These are phyloP conservation scores for Aspergillus fumigatus DNA, from an alignment of 2,329 filamentous ascomycete genomes.

Conservation along the genomic window DNA sequence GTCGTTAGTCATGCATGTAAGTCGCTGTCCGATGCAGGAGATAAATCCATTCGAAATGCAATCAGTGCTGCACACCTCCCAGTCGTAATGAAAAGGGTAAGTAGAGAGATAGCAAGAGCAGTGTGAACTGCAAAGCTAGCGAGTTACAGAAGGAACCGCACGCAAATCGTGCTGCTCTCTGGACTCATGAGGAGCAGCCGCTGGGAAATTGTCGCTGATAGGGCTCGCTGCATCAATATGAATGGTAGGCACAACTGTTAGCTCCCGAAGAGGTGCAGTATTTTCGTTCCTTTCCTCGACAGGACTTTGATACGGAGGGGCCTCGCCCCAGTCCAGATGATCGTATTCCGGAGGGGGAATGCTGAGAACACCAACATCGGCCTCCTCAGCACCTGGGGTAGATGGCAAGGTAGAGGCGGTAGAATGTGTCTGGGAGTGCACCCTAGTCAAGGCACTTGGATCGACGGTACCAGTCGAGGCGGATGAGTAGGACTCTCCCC, in stretches of 20 bases:
- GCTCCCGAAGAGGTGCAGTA: slow-evolving; percentile 13
- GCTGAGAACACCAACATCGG: slow-evolving; percentile 33
- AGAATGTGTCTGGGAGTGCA: slow-evolving; percentile 24
- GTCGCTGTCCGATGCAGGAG: not conserved
- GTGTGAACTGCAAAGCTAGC: not conserved
- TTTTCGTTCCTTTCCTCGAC: slow-evolving; percentile 12
- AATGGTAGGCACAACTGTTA: slow-evolving; percentile 28
- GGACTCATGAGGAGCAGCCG: not conserved
- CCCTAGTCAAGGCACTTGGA: slow-evolving; percentile 21
- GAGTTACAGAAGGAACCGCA: not conserved
- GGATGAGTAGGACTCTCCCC: slow-evolving; percentile 33
- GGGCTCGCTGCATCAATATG: slow-evolving; percentile 29
- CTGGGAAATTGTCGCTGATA: slow-evolving; percentile 12
- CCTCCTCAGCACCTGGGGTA: slow-evolving; percentile 25
- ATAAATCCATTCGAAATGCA: not conserved
- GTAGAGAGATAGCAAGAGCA: not conserved
- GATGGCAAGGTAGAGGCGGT: slow-evolving; percentile 18
- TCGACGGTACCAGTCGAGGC: slow-evolving; percentile 27
- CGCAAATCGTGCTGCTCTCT: not conserved
- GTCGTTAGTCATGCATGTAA: not conserved
- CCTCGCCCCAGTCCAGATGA: slow-evolving; percentile 40
- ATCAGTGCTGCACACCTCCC: not conserved
- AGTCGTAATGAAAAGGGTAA: not conserved
- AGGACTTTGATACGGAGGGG: slow-evolving; percentile 37
- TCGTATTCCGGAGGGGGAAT: slow-evolving; percentile 42